Evolutionary conservation across 2,329 filamentous ascomycete genomes (phyloP), one percentile per base, ranked within the genome.

Genomic region (Fonsecaea monophora): DNA sequence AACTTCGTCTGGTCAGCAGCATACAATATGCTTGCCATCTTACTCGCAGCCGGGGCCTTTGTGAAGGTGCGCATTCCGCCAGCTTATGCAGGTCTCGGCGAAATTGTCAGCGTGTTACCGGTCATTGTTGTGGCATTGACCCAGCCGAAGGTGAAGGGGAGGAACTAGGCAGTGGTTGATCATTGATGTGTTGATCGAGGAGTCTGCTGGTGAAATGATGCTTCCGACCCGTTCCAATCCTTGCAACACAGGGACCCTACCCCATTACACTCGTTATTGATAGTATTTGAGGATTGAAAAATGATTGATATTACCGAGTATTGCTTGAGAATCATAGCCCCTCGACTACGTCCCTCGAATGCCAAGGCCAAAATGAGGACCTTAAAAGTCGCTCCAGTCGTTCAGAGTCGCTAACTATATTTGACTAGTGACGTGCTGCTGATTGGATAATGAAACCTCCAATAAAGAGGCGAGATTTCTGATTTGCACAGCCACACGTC

Each of bases 31-130:
- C 82, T 90, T 62, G 90, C 90, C 0, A 81, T 93, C 4, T 77
- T 91, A 48, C 81, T 92, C 0, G 90, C 86, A 0, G 83, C 85
- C 0, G 90, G 90, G 0, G 89, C 86, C 0, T 89, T 91, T 74
- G 86, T 89, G 2, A 79, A 81, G 66, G 78, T 83, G 1, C 80
- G 86, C 56, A 87, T 89, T 72, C 83, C 85, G n/a, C 88, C 89
- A 0, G 78, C 83, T 67, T 91, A 83, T 81, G 89, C 89, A 0
- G 90, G 89, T 0, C 73, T 92, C 8, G 90, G 90, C 0, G 90
- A 93, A 79, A 75, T 93, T 37, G 89, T 92, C 0, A 92, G 90
- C 73, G 88, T 94, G 0, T 66, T 91, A 74, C 90, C 90, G 0
- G 89, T 93, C 4, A 84, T 92, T 70, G 74, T 81, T 5, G 83